These are phyloP conservation scores for Suillus subalutaceus DNA, from an alignment of 768 basidiomycete genomes.

Conservation along the genomic window DNA sequence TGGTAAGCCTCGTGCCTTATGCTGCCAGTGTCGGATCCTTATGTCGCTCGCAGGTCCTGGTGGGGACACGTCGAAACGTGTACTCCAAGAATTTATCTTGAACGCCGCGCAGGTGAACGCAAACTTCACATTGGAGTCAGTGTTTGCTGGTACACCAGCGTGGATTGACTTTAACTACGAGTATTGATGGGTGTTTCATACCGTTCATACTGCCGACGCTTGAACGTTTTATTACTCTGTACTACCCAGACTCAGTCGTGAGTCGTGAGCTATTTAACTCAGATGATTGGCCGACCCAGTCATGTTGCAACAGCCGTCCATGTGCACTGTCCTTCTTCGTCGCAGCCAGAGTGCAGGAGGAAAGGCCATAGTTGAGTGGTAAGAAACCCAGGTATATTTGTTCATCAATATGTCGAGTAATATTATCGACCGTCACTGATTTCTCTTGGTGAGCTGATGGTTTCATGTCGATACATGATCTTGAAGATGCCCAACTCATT, in stretches of 20 bases:
- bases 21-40: neutral
- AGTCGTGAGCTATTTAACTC: slow-evolving; percentile 43
- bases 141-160: slow-evolving; percentile 50
- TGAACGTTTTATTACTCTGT: slow-evolving; percentile 88
- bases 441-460: too few species aligned
- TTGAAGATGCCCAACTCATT: too few species aligned
- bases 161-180: slow-evolving; percentile 51
- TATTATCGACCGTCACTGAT: too few species aligned
- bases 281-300: slow-evolving; percentile 13
- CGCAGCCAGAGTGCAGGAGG: too few species aligned
- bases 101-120: slow-evolving; percentile 37
- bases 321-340: too few species aligned
- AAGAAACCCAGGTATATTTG: too few species aligned
- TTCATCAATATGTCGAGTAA: too few species aligned
- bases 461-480: too few species aligned
- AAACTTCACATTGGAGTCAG: slow-evolving; percentile 47
- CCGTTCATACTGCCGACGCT: slow-evolving; percentile 52
- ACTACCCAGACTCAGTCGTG: slow-evolving; percentile 58
- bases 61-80: slow-evolving; percentile 46
- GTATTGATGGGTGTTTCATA: too few species aligned
- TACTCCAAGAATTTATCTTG: slow-evolving; percentile 50
- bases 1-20: slow-evolving; percentile 33
- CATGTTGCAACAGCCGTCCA: too few species aligned
- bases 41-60: slow-evolving; percentile 45
- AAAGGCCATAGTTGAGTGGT: too few species aligned